Percentiles rank a stretch among this genome's conserved stretches.
phyloP scores from a whole-genome alignment of 805 yeast species.

The Saccharomyces mikatae region DNA sequence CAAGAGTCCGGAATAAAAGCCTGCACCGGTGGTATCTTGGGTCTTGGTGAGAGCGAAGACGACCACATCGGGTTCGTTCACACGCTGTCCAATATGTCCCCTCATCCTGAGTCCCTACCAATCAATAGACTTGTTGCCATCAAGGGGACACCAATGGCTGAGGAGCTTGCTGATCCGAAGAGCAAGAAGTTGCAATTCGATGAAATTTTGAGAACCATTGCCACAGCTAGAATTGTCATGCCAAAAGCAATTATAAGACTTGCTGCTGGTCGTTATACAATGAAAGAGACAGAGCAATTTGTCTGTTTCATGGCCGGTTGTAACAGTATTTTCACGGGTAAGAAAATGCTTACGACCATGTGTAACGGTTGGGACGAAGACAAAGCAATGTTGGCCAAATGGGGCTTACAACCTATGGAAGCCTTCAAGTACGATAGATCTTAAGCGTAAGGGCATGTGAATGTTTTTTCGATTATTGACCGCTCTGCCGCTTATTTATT shows the following conservation, averaged over 20 bases:
- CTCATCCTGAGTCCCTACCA: slow-evolving; percentile 80
- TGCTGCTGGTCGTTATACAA: slow-evolving; percentile 76
- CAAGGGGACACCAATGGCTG: slow-evolving; percentile 68
- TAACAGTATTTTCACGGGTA: slow-evolving; percentile 76
- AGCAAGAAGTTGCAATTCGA: slow-evolving; percentile 47
- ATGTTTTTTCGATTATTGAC: neutral
- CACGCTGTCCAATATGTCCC: slow-evolving; percentile 57
- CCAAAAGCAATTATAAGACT: slow-evolving; percentile 62
- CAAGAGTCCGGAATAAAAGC: slow-evolving; percentile 56
- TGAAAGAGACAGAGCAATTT: slow-evolving; percentile 70
- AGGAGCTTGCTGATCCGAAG: slow-evolving; percentile 38
- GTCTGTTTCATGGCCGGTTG: slow-evolving; percentile 71
- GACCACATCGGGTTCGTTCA: slow-evolving; percentile 63
- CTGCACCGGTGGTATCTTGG: slow-evolving; percentile 75
- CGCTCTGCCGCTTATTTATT: neutral
- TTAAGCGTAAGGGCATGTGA: neutral
- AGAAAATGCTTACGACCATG: slow-evolving; percentile 73
- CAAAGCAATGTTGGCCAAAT: slow-evolving; percentile 52
- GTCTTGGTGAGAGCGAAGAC: slow-evolving; percentile 65
- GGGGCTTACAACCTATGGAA: slow-evolving; percentile 61
- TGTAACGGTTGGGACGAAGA: slow-evolving; percentile 84
- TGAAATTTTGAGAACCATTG: slow-evolving; percentile 56
- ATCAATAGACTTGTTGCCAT: slow-evolving; percentile 72
- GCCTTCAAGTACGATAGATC: slow-evolving; percentile 25
- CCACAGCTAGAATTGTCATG: slow-evolving; percentile 70